These are phyloP conservation scores for Cladosporium phlei DNA, from an alignment of 2,329 filamentous ascomycete genomes.

Conservation along the genomic window DNA sequence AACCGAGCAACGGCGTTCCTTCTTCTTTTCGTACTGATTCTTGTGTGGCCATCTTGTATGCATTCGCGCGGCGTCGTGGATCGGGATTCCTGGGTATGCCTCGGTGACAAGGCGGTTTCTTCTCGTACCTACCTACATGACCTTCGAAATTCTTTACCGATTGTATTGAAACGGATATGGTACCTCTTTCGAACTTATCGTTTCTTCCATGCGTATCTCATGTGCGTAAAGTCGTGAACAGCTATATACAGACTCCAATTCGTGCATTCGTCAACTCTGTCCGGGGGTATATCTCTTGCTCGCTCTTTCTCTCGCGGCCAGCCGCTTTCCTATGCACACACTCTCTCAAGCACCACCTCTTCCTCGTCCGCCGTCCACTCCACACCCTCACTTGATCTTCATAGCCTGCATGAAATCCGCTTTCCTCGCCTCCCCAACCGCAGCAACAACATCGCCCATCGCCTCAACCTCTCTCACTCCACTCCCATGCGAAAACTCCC, in stretches of 20 bases:
- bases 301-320: too few species aligned
- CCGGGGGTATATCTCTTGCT: slow-evolving; percentile 12
- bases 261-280: too few species aligned
- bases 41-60: background rate
- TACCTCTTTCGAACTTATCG: too few species aligned
- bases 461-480: slow-evolving; percentile 41
- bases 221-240: too few species aligned
- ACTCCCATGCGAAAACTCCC: slow-evolving; percentile 37
- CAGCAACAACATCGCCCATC: slow-evolving; percentile 41
- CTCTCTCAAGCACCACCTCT: background rate
- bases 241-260: too few species aligned
- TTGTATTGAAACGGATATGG: too few species aligned
- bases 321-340: too few species aligned
- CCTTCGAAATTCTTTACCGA: too few species aligned
- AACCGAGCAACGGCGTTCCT: background rate
- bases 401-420: slow-evolving; percentile 30
- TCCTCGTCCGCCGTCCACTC: background rate
- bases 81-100: too few species aligned
- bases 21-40: slow-evolving; percentile 6
- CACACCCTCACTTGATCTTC: slow-evolving; percentile 29
- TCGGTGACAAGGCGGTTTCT: background rate
- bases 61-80: slow-evolving; percentile 4
- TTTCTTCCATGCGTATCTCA: too few species aligned
- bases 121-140: background rate
- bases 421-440: slow-evolving; percentile 28